Evolutionary conservation across 2,329 filamentous ascomycete species (phyloP), one percentile per base, ranked within the genome.

Genomic region (Nakataea oryzae): DNA sequence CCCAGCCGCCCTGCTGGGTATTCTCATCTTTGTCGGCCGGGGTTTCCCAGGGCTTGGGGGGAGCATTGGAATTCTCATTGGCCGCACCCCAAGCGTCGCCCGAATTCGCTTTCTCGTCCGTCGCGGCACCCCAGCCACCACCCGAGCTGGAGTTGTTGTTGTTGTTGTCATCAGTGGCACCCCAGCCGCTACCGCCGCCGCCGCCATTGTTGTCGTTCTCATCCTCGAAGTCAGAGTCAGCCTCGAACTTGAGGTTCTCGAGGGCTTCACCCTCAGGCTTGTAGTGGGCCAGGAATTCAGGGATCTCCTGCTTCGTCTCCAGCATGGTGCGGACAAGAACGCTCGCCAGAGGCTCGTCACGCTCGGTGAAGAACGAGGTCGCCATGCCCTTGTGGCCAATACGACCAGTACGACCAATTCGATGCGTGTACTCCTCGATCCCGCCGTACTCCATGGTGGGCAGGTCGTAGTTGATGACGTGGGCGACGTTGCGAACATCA

Each of bases 401-500:
- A 61, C 95, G 91, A 62, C 90, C 95, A 67, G 95, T 99, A 64
- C 95, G 93, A 65, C 95, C 95, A 71, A 97, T 97, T 14, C 95
- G 91, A 71, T 99, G 95, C 29, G 89, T 86, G 69, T 97, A 99
- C 72, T 97, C 95, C 59, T 90, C 86, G 62, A 97, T 96, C 2
- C 93, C 93, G n/a, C 91, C 92, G 67, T 93, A 82, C 0, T 85
- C 78, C 56, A 80, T 75, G 6, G 81, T 86, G 0, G 93, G 93
- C 1, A 97, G 78, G 64, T 97, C 93, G 68, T 87, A 97, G 76
- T 99, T 97, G 81, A 99, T 88, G 64, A 99, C 89, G 66, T 96
- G 91, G 78, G 87, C 86, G 7, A 97, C 88, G 66, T 95, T 91
- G 63, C 85, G 85, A 47, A 97, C 88, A 68, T 97, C 93, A 41